Conservation (phyloP, 257 asterid species). For the Solanum lycopersicoides region DNA sequence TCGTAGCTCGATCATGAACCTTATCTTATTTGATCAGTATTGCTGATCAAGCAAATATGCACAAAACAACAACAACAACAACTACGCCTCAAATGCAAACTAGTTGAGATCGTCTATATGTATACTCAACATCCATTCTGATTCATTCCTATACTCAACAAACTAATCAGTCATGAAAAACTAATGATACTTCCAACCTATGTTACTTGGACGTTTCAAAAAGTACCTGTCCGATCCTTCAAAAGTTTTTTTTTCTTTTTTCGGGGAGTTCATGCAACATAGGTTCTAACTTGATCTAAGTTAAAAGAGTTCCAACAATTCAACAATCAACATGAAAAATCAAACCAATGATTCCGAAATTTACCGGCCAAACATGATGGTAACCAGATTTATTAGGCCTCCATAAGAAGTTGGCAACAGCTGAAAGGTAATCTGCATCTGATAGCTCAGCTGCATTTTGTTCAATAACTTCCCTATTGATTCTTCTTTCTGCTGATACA, state of each 20-base stretch:
- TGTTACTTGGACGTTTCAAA: neutral
- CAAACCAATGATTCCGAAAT: neutral
- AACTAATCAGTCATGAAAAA: neutral
- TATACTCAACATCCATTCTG: neutral
- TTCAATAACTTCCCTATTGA: slow-evolving; percentile 25
- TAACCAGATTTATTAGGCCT: slow-evolving; percentile 52
- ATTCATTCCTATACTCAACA: neutral
- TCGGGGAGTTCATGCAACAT: neutral
- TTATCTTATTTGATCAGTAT: neutral
- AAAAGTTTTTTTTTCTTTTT: neutral
- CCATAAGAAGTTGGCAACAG: slow-evolving; percentile 55
- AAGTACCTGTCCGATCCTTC: neutral
- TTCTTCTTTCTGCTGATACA: slow-evolving; percentile 81
- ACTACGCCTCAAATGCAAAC: neutral
- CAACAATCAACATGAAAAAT: neutral
- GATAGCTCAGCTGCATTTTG: slow-evolving; percentile 18
- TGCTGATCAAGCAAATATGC: neutral
- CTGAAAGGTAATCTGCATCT: slow-evolving; percentile 20
- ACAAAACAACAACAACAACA: neutral
- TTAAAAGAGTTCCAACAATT: neutral
- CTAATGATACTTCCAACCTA: neutral
- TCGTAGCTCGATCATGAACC: neutral
- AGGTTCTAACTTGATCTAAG: neutral
- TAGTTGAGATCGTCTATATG: neutral
- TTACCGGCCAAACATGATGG: slow-evolving; percentile 96